These are phyloP conservation scores for Fusarium nelsonii DNA, from an alignment of 2,329 filamentous ascomycete species.

Conservation along the genomic window DNA sequence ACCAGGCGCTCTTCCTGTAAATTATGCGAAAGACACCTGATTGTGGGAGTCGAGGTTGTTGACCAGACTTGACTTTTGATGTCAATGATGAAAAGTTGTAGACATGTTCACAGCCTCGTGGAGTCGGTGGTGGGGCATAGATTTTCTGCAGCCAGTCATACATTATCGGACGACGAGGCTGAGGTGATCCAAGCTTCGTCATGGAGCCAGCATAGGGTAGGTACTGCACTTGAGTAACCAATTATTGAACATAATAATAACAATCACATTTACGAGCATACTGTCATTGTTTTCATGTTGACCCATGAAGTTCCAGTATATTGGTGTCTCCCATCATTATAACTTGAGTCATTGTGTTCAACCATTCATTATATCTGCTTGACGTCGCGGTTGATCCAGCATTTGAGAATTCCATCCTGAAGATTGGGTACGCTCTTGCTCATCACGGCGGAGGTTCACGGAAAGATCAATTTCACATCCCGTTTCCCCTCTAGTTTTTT, in stretches of 20 bases:
- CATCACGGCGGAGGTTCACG: background rate
- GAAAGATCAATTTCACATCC: background rate
- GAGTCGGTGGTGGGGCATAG: constrained; percentile 8
- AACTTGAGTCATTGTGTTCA: background rate
- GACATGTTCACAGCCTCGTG: constrained; percentile 45
- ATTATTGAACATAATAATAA: background rate
- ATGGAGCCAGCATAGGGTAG: constrained; percentile 14
- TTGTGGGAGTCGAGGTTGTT: background rate
- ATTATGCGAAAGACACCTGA: background rate
- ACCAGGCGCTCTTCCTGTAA: background rate
- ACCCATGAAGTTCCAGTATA: background rate
- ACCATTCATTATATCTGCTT: no score
- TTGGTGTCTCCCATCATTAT: background rate
- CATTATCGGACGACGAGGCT: constrained; percentile 34
- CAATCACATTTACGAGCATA: background rate
- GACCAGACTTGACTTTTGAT: background rate
- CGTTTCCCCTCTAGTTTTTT: background rate
- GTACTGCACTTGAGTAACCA: background rate
- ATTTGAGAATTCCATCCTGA: no score
- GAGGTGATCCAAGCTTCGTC: background rate
- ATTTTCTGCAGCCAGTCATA: constrained; percentile 26
- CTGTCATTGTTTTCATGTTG: background rate
- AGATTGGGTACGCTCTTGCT: background rate
- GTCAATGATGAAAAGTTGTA: constrained; percentile 47
- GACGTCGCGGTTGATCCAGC: no score